Base-by-base conservation (phyloP, 2,329 filamentous ascomycete genomes). In the Mycosphaerella sp. region DNA sequence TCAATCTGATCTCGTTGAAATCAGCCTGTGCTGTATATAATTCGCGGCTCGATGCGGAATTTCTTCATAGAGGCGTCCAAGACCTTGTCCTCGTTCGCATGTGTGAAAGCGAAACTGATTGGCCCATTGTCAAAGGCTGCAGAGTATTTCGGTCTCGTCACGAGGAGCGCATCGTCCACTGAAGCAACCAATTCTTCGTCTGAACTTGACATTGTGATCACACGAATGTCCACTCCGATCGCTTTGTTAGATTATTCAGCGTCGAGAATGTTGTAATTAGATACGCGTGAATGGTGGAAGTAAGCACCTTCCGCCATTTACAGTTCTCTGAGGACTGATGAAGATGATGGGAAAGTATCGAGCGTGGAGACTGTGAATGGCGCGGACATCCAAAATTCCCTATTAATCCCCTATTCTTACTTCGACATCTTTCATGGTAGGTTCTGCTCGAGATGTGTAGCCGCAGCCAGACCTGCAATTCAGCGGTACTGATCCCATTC, bases 21-120 rank as follows among this genome's bases (percentile, higher is more conserved):
- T 54, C 47, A 18, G 52, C 56, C 16, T 51, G 44, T 2, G 57
- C 44, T 47, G 48, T 60, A 60, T 27, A 62, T 50, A 41, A 56
- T 59, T 9, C 44, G 36, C 8, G 43, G 35, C 3, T 58, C 41
- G 25, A 41, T 48, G 2, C 17, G 8, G 41, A 60, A 60, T 18
- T 32, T 46, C 1, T 50, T 43, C n/a, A 48, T 50, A 10, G 56
- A 41, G 9, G 52, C 52, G 39, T 59, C 55, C 6, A 58, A 53
- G 2, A 59, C 40, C 9, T 14, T 13, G 9, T 12, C 3, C 13
- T 16, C 27, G 13, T 8, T 4, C 14, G 27, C 8, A 2, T 18
- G 40, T 16, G 5, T 17, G 14, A 17, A n/a, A 27, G 37, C 41
- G 16, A 48, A 48, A 6, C 1, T 18, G 37, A 18, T 39, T n/a